A percentile compares a stretch with the other conserved stretches of the same genome.
These are phyloP conservation scores for Melampsora larici-populina DNA, from an alignment of 1,284 basidiomycete genomes.

Conservation along the genomic window DNA sequence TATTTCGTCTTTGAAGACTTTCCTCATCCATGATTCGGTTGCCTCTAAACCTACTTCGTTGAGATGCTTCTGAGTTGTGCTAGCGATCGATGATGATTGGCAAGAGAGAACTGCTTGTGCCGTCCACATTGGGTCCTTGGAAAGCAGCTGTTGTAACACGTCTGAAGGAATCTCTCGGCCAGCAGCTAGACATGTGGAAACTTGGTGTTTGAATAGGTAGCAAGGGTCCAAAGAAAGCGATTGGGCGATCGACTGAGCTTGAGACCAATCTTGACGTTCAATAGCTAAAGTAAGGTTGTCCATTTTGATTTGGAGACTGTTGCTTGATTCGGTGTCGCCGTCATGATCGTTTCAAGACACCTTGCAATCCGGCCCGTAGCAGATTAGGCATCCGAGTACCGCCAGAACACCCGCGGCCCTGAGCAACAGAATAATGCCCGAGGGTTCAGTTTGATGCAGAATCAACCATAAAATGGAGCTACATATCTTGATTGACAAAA, in stretches of 20 bases:
- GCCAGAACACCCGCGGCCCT: too few relatives aligned
- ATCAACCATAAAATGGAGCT: too few relatives aligned
- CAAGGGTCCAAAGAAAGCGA: background rate
- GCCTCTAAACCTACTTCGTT: background rate
- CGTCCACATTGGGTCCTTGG: background rate
- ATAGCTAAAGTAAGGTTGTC: background rate
- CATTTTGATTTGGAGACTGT: background rate
- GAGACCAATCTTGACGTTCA: conserved; percentile 6
- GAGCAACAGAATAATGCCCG: too few relatives aligned
- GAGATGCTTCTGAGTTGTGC: background rate
- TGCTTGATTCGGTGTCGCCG: too few relatives aligned
- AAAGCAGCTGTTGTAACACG: background rate
- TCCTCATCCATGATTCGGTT: background rate
- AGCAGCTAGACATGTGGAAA: background rate
- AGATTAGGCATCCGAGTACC: too few relatives aligned
- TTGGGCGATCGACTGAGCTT: background rate
- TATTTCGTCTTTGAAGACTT: background rate
- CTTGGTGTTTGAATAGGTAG: background rate
- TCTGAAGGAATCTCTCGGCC: conserved; percentile 2
- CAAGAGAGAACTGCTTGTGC: background rate
- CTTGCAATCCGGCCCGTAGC: too few relatives aligned
- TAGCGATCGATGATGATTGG: background rate
- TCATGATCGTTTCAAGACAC: too few relatives aligned
- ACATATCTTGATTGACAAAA: too few relatives aligned
- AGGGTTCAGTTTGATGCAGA: too few relatives aligned